Conservation (phyloP, 306 rosid genomes). For the Argentina anserina region DNA sequence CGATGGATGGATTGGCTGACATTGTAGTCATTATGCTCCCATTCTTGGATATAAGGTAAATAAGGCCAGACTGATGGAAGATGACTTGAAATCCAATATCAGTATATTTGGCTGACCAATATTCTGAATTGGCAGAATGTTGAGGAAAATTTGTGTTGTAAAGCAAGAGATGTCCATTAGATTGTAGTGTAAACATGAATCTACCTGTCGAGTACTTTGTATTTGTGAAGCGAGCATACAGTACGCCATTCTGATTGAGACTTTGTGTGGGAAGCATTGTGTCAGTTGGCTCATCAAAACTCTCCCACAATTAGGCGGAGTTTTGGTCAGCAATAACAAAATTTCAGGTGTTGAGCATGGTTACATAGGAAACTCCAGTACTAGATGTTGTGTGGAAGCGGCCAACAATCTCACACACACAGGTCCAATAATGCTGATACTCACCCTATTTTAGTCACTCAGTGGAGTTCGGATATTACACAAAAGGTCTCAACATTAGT, state of each 20-base stretch:
- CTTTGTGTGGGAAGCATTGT: slow-evolving; percentile 49
- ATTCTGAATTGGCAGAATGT: too few species aligned
- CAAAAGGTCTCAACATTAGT: too few species aligned
- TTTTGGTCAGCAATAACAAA: slow-evolving; percentile 29
- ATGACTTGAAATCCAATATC: background rate
- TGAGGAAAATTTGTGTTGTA: slow-evolving; percentile 35
- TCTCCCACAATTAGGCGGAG: slow-evolving; percentile 36
- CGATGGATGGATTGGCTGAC: too few species aligned
- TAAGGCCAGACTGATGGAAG: slow-evolving; percentile 27
- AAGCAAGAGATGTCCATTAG: slow-evolving; percentile 33
- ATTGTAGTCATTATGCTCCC: background rate
- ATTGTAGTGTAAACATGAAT: background rate
- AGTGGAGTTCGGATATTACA: too few species aligned
- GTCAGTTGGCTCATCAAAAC: slow-evolving; percentile 33
- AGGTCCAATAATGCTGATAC: too few species aligned
- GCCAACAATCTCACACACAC: too few species aligned
- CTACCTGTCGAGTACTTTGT: slow-evolving; percentile 20
- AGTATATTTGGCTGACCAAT: slow-evolving; percentile 22
- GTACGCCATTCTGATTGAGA: slow-evolving; percentile 20
- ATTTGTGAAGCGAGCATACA: slow-evolving; percentile 29
- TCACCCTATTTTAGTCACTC: too few species aligned
- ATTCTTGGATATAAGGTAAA: background rate
- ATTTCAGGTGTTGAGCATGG: slow-evolving; percentile 42
- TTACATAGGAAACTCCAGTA: slow-evolving; percentile 13
- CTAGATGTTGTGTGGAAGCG: too few species aligned